Evolutionary conservation across 192 early-diverging fungal genomes (phyloP), one percentile per base, ranked within the genome.

Genomic region (Linnemannia exigua): DNA sequence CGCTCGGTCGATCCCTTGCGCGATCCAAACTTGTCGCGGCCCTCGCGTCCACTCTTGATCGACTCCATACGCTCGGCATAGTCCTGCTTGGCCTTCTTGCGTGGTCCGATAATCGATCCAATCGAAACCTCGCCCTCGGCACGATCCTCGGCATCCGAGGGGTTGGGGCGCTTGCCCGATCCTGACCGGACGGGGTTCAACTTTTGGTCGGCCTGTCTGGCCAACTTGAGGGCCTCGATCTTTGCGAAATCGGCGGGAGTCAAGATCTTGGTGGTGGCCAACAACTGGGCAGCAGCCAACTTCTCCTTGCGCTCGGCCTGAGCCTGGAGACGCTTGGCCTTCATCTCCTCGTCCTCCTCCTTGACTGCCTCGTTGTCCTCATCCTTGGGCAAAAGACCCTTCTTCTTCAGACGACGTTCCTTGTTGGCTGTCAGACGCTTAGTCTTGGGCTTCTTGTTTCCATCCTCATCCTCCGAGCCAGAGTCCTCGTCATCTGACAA

Each of bases 171-270:
- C 75, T 86, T 86, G 70, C 84, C 84, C 17, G 84, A 86, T 25
- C 75, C 70, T 20, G 78, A 68, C 15, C 79, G 77, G 7, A 16
- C 41, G 28, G 84, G 84, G 75, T 86, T 86, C 70, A 86, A 48
- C 70, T 88, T 76, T 74, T 84, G 77, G 46, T 94, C 91, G 28
- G 92, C 91, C 74, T 95, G 93, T 63, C 91, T 83, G 35, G 93
- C 87, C 70, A 92, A 88, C 81, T 94, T 95, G 37, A 97, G 90
- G 76, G 94, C 93, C 70, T 95, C 90, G 79, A 99, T 93, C 72
- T 92, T 94, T 35, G 91, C 94, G 89, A 99, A 99, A 90, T 99
- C 98, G 36, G 96, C 95, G 44, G 95, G 94, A 52, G 97, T 98
- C 67, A 98, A 91, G 72, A 99, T 96, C 81, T 94, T 90, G 51